Evolutionary conservation across 192 early-diverging fungal species (phyloP).

Genomic region (Pilaira anomala): DNA sequence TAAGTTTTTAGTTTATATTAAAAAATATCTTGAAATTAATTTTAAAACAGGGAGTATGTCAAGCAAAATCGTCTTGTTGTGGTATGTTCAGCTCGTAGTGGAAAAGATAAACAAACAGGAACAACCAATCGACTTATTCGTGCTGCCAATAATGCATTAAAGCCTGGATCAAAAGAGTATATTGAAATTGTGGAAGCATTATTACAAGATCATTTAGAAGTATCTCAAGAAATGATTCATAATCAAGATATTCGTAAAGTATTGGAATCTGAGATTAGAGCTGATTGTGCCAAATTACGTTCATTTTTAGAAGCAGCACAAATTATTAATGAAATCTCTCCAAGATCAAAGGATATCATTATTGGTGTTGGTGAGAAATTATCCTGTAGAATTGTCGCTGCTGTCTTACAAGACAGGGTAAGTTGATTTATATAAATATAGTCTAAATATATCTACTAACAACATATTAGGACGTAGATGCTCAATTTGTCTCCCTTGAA

Average conservation of each 20-base stretch:
- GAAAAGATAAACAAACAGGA: slow-evolving; percentile 81
- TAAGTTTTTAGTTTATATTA: slow-evolving; percentile 37
- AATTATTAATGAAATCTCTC: slow-evolving; percentile 95
- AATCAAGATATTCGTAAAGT: slow-evolving; percentile 47
- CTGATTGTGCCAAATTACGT: slow-evolving; percentile 75
- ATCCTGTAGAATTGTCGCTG: slow-evolving; percentile 85
- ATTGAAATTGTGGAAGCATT: slow-evolving; percentile 82
- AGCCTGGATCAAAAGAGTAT: slow-evolving; percentile 65
- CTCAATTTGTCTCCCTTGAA: slow-evolving; percentile 85
- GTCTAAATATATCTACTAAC: not conserved
- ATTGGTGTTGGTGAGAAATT: slow-evolving; percentile 93
- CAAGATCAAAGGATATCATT: slow-evolving; percentile 93
- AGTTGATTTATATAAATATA: slow-evolving; percentile 9
- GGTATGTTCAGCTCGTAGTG: slow-evolving; percentile 95
- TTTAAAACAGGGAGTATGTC: slow-evolving; percentile 54
- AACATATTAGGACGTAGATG: slow-evolving; percentile 65
- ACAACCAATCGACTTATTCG: slow-evolving; percentile 74
- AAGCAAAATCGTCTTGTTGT: slow-evolving; percentile 76
- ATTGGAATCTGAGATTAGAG: slow-evolving; percentile 61
- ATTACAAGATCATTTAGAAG: slow-evolving; percentile 74
- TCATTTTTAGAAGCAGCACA: slow-evolving; percentile 87
- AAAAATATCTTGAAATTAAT: slow-evolving; percentile 28
- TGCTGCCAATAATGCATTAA: slow-evolving; percentile 69
- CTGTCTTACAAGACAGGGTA: slow-evolving; percentile 68
- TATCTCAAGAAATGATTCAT: slow-evolving; percentile 55